phyloP scores from a whole-genome alignment of 2,329 filamentous ascomycete genomes.

The Neonectria sp. region DNA sequence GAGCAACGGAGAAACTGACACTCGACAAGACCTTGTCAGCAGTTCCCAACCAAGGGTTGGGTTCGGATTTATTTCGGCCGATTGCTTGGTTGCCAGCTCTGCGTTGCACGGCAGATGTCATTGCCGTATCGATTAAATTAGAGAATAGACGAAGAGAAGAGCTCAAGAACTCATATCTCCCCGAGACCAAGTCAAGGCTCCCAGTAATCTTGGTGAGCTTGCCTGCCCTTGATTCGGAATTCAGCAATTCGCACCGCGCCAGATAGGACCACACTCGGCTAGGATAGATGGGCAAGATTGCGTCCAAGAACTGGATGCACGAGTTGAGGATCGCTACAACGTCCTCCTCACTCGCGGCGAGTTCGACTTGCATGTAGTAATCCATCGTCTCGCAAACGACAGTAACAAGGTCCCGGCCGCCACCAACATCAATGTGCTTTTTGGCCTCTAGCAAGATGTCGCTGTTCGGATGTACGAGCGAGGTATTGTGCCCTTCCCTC shows the following conservation, averaged over 20 bases:
- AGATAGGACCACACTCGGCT: slow-evolving; percentile 93
- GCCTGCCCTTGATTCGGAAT: slow-evolving; percentile 81
- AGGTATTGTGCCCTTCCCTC: slow-evolving; percentile 41
- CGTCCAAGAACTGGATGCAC: slow-evolving; percentile 85
- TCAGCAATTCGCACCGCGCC: slow-evolving; percentile 84
- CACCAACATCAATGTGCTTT: slow-evolving; percentile 64
- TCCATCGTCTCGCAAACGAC: slow-evolving; percentile 92
- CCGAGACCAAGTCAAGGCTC: slow-evolving; percentile 83
- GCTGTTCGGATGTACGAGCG: slow-evolving; percentile 53
- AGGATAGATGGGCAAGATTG: slow-evolving; percentile 81
- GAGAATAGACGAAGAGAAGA: slow-evolving; percentile 83
- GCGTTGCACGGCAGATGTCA: slow-evolving; percentile 77
- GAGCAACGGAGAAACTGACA: slow-evolving; percentile 80
- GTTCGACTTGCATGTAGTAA: slow-evolving; percentile 72
- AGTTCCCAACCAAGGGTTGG: slow-evolving; percentile 77
- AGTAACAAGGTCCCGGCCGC: slow-evolving; percentile 81
- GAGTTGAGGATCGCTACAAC: slow-evolving; percentile 77
- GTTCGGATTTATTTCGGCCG: slow-evolving; percentile 60
- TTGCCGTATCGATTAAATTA: slow-evolving; percentile 81
- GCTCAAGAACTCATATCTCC: slow-evolving; percentile 83
- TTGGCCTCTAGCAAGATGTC: slow-evolving; percentile 69
- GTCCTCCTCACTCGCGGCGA: slow-evolving; percentile 70
- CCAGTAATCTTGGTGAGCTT: slow-evolving; percentile 85
- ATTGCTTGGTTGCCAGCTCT: slow-evolving; percentile 68
- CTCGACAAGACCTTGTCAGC: slow-evolving; percentile 84